Evolutionary conservation across 2,329 filamentous ascomycete genomes (phyloP), one percentile per base, ranked within the genome.

Genomic region (Helotiales sp.): DNA sequence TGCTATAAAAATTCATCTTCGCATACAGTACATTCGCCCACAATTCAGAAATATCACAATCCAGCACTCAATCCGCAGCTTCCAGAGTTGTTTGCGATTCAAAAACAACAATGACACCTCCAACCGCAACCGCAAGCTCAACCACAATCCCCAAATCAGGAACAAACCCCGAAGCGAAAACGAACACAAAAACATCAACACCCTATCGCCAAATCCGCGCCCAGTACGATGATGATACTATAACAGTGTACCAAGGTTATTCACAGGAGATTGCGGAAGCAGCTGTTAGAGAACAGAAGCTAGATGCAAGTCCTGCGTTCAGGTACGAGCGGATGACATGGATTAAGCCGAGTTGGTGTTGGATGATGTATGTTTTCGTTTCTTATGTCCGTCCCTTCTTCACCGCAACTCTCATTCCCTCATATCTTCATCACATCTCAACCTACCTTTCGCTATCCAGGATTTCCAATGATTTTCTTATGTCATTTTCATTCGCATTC

Each of bases 201-300:
- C 81, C 77, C 28, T 81, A 81, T 71, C 82, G 83, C 61, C 82
- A 86, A 67, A 85, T 88, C 67, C 84, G 86, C 40, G 86, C 86
- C 15, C 67, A 73, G 17, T 83, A 84, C 74, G 82, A 85, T 68
- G 71, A 78, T 6, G 70, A 80, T 1, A 86, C 83, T 30, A 85
- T 89, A 69, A 88, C 85, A 3, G 82, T 89, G 65, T 89, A 89
- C 76, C 87, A 89, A 77, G 87, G 87, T 24, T 89, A 89, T 77
- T 82, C 81, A 28, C 45, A 77, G 22, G 71, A 78, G 49, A 89
- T 89, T 73, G 86, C 87, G 17, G 69, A 77, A 15, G 79, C 84
- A 3, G 87, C 87, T 5, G 79, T 89, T 6, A 61, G 77, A 2
- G 64, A 77, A 1, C 86, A 89, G 71, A 82, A 78, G 8, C 82